A percentile compares a stretch with the other conserved stretches of the same genome.
Evolutionary conservation across 495 filamentous ascomycete genomes (phyloP).

Genomic region (Neurospora pannonica): DNA sequence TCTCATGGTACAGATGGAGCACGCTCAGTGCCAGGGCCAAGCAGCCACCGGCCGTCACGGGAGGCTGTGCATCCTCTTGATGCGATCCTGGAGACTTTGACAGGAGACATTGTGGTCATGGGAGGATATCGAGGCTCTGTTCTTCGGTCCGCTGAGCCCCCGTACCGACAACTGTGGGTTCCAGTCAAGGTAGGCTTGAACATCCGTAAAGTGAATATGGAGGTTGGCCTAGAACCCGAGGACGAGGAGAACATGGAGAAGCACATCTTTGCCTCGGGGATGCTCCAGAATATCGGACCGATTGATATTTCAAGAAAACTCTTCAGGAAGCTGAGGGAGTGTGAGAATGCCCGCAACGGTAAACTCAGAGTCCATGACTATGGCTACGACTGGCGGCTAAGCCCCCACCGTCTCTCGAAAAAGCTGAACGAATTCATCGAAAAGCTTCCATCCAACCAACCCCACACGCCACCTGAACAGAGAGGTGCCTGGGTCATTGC

Average conservation of each 20-base stretch:
- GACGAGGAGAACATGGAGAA: constrained; percentile 83
- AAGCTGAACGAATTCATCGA: constrained; percentile 64
- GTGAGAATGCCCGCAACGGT: constrained; percentile 59
- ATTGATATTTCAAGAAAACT: constrained; percentile 81
- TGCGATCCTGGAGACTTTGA: constrained; percentile 57
- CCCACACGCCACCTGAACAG: constrained; percentile 33
- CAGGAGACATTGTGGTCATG: constrained; percentile 79
- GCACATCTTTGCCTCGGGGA: constrained; percentile 70
- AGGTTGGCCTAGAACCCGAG: constrained; percentile 72
- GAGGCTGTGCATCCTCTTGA: constrained; percentile 40
- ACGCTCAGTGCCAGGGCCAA: constrained; percentile 4
- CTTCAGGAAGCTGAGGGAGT: constrained; percentile 66
- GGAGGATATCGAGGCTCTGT: constrained; percentile 89
- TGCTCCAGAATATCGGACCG: constrained; percentile 82
- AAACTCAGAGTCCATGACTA: constrained; percentile 78
- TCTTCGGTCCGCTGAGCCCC: constrained; percentile 72
- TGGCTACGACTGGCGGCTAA: constrained; percentile 92
- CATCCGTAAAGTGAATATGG: constrained; percentile 82
- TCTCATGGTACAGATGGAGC: not conserved
- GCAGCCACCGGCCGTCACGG: constrained; percentile 13
- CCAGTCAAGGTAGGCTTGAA: constrained; percentile 92
- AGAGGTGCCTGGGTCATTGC: constrained; percentile 75
- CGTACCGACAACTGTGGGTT: constrained; percentile 79
- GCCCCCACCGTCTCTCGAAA: constrained; percentile 65
- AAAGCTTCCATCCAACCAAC: constrained; percentile 62